phyloP scores from a whole-genome alignment of 805 yeast genomes.

The Danielozyma ontarioensis region DNA sequence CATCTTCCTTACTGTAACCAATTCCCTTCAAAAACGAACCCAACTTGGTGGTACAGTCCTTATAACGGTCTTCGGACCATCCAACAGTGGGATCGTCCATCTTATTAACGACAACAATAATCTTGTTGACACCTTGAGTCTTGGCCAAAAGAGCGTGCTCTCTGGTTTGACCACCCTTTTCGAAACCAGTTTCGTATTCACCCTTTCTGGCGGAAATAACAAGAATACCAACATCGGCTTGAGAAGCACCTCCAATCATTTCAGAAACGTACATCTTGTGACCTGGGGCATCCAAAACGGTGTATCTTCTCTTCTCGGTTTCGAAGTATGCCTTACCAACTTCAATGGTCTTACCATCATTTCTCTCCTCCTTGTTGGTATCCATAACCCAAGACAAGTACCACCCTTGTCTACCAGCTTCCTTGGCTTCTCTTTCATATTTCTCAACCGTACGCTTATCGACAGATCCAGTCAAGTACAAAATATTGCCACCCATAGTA shows the following conservation, averaged over 20 bases:
- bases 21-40: conserved; percentile 74
- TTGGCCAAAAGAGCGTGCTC: conserved; percentile 97
- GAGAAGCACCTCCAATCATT: conserved; percentile 99
- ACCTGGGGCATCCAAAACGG: conserved; percentile 98
- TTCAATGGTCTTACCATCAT: conserved; percentile 98
- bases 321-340: conserved; percentile 98
- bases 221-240: conserved; percentile 96
- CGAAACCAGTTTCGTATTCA: conserved; percentile 98
- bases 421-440: conserved; percentile 97
- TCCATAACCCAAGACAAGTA: conserved; percentile 99
- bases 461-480: conserved; percentile 91
- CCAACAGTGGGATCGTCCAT: conserved; percentile 97
- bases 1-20: conserved; percentile 86
- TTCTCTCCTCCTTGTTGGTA: conserved; percentile 97
- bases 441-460: conserved; percentile 98
- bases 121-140: conserved; percentile 95
- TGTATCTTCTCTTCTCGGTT: conserved; percentile 96
- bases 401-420: conserved; percentile 99
- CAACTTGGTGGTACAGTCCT: conserved; percentile 87
- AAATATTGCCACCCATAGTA: conserved; percentile 97
- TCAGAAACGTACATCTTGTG: conserved; percentile 98
- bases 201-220: conserved; percentile 99
- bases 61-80: conserved; percentile 95
- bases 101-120: conserved; percentile 92
- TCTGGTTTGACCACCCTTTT: conserved; percentile 98